Evolutionary conservation across 2,329 filamentous ascomycete genomes (phyloP).

Genomic region (Beauveria pseudobassiana): DNA sequence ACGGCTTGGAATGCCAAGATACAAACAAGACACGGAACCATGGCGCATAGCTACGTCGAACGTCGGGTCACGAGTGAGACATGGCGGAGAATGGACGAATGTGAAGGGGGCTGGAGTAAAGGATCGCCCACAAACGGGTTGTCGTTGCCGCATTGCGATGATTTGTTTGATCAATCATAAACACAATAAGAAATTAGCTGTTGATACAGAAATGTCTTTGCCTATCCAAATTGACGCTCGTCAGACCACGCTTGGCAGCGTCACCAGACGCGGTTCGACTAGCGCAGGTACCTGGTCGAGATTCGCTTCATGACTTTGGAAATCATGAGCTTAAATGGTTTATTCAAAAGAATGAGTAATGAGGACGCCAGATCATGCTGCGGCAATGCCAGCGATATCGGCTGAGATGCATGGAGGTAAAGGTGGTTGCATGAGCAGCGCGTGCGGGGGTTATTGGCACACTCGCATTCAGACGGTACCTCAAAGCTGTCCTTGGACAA

Average conservation of each 20-base stretch:
- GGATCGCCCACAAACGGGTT: no score
- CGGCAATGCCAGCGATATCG: not conserved
- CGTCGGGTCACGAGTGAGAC: not conserved
- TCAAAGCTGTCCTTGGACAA: no score
- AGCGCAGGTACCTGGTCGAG: not conserved
- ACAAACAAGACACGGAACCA: no score
- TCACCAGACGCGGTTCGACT: not conserved
- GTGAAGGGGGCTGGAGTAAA: not conserved
- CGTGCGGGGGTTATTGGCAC: no score
- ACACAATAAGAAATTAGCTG: not conserved
- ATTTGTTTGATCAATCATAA: not conserved
- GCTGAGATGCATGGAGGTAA: not conserved
- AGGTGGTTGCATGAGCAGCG: no score
- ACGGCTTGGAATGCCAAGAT: not conserved
- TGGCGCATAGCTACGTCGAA: no score
- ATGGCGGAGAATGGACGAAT: not conserved
- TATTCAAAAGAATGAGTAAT: no score
- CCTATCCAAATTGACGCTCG: not conserved
- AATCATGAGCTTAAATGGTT: no score
- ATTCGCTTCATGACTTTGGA: not conserved
- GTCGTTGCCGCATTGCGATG: no score
- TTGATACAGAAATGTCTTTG: not conserved
- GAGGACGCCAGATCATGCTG: not conserved
- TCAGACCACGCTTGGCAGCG: not conserved
- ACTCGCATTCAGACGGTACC: no score